These are phyloP conservation scores for Penicillium desertorum DNA, from an alignment of 495 filamentous ascomycete species.

Conservation along the genomic window DNA sequence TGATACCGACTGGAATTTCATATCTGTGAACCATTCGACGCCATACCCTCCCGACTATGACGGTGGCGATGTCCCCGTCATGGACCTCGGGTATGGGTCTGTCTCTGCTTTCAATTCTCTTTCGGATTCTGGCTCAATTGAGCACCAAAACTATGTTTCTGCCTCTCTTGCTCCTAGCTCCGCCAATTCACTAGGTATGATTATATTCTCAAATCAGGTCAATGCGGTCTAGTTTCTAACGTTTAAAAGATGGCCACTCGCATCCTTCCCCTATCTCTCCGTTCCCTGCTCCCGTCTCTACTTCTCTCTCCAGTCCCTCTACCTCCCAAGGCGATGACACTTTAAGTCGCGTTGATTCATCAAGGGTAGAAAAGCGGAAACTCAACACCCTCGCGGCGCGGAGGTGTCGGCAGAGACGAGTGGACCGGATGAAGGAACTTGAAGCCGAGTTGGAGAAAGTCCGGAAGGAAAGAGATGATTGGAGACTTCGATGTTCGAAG, in stretches of 20 bases:
- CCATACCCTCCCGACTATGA: conserved; percentile 19
- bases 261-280: conserved; percentile 28
- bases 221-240: conserved; percentile 1
- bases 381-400: conserved; percentile 70
- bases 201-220: not conserved
- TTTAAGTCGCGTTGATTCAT: conserved; percentile 25
- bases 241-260: conserved; percentile 18
- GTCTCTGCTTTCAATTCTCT: conserved; percentile 25
- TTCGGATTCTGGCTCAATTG: conserved; percentile 28
- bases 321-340: conserved; percentile 25
- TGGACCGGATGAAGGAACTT: conserved; percentile 63
- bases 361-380: conserved; percentile 53
- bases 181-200: conserved; percentile 28
- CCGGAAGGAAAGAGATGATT: conserved; percentile 61
- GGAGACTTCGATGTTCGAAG: conserved; percentile 61
- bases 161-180: conserved; percentile 23
- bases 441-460: conserved; percentile 60
- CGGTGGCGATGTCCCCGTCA: conserved; percentile 16
- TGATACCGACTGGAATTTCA: conserved; percentile 30
- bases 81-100: conserved; percentile 20
- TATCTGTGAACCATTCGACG: conserved; percentile 17
- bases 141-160: conserved; percentile 8
- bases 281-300: conserved; percentile 17
- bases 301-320: conserved; percentile 25
- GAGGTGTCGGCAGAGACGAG: conserved; percentile 68